Conservation (phyloP, 1,139 yeast genomes). For the Yamadazyma kanchanaburiensis region DNA sequence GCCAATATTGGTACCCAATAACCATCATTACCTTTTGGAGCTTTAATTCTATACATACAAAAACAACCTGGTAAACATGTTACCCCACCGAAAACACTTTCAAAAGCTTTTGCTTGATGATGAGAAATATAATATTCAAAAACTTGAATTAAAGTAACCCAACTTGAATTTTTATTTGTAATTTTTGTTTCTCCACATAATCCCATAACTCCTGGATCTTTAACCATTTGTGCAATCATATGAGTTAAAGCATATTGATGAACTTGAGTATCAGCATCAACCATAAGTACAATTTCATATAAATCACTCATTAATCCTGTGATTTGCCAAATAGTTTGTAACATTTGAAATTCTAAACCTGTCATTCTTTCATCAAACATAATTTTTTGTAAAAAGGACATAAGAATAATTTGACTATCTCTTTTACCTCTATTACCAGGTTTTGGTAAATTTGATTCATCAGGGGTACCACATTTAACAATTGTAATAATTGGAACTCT, state of each 20-base stretch:
- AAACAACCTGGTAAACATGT: constrained; percentile 98
- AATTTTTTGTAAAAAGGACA: constrained; percentile 88
- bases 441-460: constrained; percentile 72
- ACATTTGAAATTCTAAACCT: constrained; percentile 79
- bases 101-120: constrained; percentile 95
- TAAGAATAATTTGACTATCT: constrained; percentile 90
- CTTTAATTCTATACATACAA: constrained; percentile 90
- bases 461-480: constrained; percentile 92
- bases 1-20: constrained; percentile 96
- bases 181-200: constrained; percentile 97
- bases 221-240: constrained; percentile 90
- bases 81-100: constrained; percentile 93
- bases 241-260: constrained; percentile 89
- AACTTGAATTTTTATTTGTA: constrained; percentile 76
- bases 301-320: constrained; percentile 87
- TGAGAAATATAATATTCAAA: constrained; percentile 95
- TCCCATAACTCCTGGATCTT: constrained; percentile 90
- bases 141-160: constrained; percentile 96
- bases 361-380: constrained; percentile 98
- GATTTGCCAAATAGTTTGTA: constrained; percentile 75
- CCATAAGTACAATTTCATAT: constrained; percentile 88
- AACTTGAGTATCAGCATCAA: constrained; percentile 94
- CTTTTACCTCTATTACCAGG: constrained; percentile 99
- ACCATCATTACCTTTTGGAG: constrained; percentile 88
- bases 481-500: constrained; percentile 79